Evolutionary conservation across 331 rosid genomes (phyloP).

Genomic region (Rosa hybrid): DNA sequence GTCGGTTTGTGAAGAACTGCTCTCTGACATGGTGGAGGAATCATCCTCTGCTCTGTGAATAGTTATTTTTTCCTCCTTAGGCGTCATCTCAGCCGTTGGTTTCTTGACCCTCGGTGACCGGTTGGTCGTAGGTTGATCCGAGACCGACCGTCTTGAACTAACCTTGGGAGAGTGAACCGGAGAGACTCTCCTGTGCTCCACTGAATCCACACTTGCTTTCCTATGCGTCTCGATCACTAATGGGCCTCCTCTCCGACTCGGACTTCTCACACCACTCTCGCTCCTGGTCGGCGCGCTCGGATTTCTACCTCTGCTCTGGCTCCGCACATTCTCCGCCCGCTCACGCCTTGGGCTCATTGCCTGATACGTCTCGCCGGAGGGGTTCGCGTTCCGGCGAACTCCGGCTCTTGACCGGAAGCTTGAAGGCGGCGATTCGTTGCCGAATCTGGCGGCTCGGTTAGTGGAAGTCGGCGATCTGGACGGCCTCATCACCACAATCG

Average conservation of each 20-base stretch:
- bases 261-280: constrained; percentile 48
- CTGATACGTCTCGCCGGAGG: constrained; percentile 27
- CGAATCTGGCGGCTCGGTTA: constrained; percentile 36
- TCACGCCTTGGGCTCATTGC: constrained; percentile 43
- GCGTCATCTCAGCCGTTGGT: constrained; percentile 26
- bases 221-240: constrained; percentile 47
- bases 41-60: constrained; percentile 58
- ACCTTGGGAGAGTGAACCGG: constrained; percentile 72
- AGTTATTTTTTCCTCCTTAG: constrained; percentile 28
- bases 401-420: constrained; percentile 47
- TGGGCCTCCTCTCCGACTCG: constrained; percentile 51
- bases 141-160: constrained; percentile 35
- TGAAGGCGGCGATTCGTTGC: constrained; percentile 62
- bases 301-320: constrained; percentile 43
- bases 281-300: constrained; percentile 33
- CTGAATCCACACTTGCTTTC: constrained; percentile 32
- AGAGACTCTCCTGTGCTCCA: constrained; percentile 59
- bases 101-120: constrained; percentile 65
- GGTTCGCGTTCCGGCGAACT: constrained; percentile 34
- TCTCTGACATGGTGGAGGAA: constrained; percentile 69
- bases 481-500: constrained; percentile 69
- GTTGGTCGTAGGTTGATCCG: constrained; percentile 39
- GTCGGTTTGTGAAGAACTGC: constrained; percentile 66
- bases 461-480: constrained; percentile 35
- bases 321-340: constrained; percentile 33